Base-by-base conservation (phyloP, 2,329 filamentous ascomycete genomes). In the Fusarium sp. region DNA sequence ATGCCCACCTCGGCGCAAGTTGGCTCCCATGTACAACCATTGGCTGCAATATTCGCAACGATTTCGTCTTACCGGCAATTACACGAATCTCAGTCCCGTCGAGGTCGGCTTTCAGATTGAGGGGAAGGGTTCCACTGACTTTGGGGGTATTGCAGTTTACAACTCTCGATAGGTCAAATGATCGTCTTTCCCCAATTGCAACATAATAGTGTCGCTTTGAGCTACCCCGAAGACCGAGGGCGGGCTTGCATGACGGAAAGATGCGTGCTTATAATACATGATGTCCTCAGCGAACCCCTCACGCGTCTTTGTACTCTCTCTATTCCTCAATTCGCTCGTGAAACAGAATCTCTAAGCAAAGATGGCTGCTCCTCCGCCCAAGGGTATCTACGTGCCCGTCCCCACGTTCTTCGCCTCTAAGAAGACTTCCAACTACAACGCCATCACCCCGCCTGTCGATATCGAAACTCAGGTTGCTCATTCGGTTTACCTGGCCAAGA, bases 331-430 rank as follows among this genome's bases (percentile, higher is more conserved):
- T n/a, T 45, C 11, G 11, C 13, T 5, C 43, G n/a, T 40, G 15
- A 31, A 20, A 20, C 28, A 28, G 3, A 46, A 28, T 15, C 11
- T 11, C 40, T 22, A n/a, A 40, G 13, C n/a, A 55, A 53, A 48
- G 17, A 66, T 79, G 77, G 61, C 73, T 34, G 45, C 73, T 44
- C 58, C 78, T 63, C 86, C 86, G 40, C 85, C 86, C 28, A 82
- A 84, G 44, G 87, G 87, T 67, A 84, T 89, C 72, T 88, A 86
- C 73, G 87, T 89, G 61, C 87, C 87, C 43, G 84, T 89, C 43
- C 89, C 89, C 7, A 91, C 89, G 50, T 91, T 91, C 82, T 91
- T 90, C 81, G 84, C 69, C 39, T 58, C 72, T 31, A 84, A 78
- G 71, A 81, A 74, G 48, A 74, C 81, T 7, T 75, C 83, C 31